Evolutionary conservation across 495 filamentous ascomycete genomes (phyloP).

Genomic region (Penicillium egyptiacum): DNA sequence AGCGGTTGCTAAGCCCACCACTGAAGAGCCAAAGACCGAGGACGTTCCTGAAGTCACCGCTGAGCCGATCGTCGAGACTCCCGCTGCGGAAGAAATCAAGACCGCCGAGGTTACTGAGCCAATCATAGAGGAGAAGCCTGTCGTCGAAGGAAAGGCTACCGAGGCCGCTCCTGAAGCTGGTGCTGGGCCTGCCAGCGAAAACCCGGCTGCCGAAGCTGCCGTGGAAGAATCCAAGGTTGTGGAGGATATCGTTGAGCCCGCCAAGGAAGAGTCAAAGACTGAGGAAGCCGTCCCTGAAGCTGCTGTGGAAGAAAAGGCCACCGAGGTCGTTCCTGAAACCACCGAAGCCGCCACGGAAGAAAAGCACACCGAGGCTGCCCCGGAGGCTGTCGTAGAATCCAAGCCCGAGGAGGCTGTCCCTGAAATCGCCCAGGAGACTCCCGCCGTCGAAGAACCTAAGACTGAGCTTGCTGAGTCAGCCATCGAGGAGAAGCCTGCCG

Average conservation of each 20-base stretch:
- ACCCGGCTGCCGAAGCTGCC: conserved; percentile 8
- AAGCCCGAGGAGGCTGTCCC: conserved; percentile 9
- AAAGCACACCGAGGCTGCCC: conserved; percentile 6
- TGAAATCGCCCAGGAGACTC: conserved; percentile 1
- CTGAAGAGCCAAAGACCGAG: conserved; percentile 18
- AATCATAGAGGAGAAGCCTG: neutral
- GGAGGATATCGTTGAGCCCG: conserved; percentile 14
- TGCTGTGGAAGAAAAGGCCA: neutral
- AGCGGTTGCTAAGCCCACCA: conserved; percentile 8
- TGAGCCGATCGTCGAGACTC: neutral
- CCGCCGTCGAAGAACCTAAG: conserved; percentile 14
- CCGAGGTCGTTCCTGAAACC: neutral
- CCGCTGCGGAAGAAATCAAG: neutral
- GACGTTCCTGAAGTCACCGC: neutral
- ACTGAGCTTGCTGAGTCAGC: conserved; percentile 14
- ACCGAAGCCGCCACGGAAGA: neutral
- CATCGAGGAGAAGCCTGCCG: conserved; percentile 15
- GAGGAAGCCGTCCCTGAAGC: conserved; percentile 10
- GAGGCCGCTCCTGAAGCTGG: conserved; percentile 14
- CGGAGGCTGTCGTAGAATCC: conserved; percentile 11
- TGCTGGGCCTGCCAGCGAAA: conserved; percentile 5
- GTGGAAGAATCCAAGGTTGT: too few species aligned
- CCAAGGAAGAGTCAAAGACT: neutral
- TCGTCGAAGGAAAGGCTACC: neutral
- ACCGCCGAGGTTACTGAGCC: conserved; percentile 4